Evolutionary conservation across 306 rosid species (phyloP).

Genomic region (Trifolium subterraneum): DNA sequence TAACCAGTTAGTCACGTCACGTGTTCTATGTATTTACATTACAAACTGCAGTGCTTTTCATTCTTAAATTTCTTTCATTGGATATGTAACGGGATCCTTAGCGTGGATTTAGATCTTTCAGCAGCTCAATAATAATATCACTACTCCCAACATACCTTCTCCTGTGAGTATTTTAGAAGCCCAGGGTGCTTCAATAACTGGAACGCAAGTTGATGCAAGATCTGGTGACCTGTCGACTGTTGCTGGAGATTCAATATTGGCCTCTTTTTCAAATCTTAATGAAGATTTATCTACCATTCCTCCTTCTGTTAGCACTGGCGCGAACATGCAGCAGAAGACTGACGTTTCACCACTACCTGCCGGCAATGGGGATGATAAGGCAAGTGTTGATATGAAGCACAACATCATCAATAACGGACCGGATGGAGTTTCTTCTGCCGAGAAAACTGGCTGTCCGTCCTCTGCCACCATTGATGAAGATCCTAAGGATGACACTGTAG

Average conservation of each 20-base stretch:
- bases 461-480: slow-evolving; percentile 58
- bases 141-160: slow-evolving; percentile 63
- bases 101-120: slow-evolving; percentile 73
- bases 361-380: slow-evolving; percentile 56
- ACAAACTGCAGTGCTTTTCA: slow-evolving; percentile 1
- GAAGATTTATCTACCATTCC: slow-evolving; percentile 69
- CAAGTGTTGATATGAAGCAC: slow-evolving; percentile 66
- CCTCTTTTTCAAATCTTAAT: slow-evolving; percentile 73
- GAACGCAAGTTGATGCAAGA: slow-evolving; percentile 75
- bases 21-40: slow-evolving; percentile 22
- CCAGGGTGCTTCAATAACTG: slow-evolving; percentile 72
- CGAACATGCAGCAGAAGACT: slow-evolving; percentile 57
- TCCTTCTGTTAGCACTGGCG: slow-evolving; percentile 64
- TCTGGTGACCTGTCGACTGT: slow-evolving; percentile 91
- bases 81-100: slow-evolving; percentile 50
- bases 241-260: slow-evolving; percentile 87
- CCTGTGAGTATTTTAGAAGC: slow-evolving; percentile 83
- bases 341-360: slow-evolving; percentile 59
- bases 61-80: slow-evolving; percentile 12
- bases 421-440: slow-evolving; percentile 53
- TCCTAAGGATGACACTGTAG: slow-evolving; percentile 58
- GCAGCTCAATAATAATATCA: slow-evolving; percentile 64
- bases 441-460: slow-evolving; percentile 55
- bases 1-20: slow-evolving; percentile 13
- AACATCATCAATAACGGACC: slow-evolving; percentile 48